Percentiles rank a stretch among this genome's conserved stretches.
These are phyloP conservation scores for Xylariaceae sp. DNA, from an alignment of 2,329 filamentous ascomycete species.

Conservation along the genomic window DNA sequence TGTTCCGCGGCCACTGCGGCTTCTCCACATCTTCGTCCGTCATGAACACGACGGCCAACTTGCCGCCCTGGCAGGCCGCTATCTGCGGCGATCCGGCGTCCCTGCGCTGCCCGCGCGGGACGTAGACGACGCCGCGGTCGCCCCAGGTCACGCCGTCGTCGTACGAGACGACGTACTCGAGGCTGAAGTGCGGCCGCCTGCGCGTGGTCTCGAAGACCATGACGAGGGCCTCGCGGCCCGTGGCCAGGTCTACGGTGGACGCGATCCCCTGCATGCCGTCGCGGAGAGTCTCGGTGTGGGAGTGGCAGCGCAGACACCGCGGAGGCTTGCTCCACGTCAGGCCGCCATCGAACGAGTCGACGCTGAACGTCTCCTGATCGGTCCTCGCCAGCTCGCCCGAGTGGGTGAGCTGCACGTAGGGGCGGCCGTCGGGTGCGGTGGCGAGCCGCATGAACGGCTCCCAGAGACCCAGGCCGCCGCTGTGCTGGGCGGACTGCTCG, in stretches of 20 bases:
- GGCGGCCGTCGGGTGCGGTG: slow-evolving; percentile 22
- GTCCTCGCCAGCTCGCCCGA: slow-evolving; percentile 40
- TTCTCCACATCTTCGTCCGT: slow-evolving; percentile 37
- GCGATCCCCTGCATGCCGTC: slow-evolving; percentile 43
- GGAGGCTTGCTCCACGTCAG: slow-evolving; percentile 37
- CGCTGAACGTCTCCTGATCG: slow-evolving; percentile 46
- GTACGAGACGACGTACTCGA: slow-evolving; percentile 41
- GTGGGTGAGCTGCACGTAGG: slow-evolving; percentile 39
- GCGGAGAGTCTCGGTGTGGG: slow-evolving; percentile 31
- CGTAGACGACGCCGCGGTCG: slow-evolving; percentile 36
- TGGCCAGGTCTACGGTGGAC: slow-evolving; percentile 20
- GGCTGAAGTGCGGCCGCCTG: slow-evolving; percentile 33
- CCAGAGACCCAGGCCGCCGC: slow-evolving; percentile 41
- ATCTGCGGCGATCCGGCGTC: slow-evolving; percentile 44
- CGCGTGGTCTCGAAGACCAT: slow-evolving; percentile 44
- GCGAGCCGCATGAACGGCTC: slow-evolving; percentile 43
- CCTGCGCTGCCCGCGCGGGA: slow-evolving; percentile 30
- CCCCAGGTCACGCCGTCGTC: slow-evolving; percentile 39
- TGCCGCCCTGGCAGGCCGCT: slow-evolving; percentile 34
- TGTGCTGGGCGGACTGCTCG: slow-evolving; percentile 37
- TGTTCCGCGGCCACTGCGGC: slow-evolving; percentile 35
- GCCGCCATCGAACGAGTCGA: slow-evolving; percentile 38
- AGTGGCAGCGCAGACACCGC: slow-evolving; percentile 35
- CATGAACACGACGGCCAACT: slow-evolving; percentile 41
- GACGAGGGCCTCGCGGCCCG: slow-evolving; percentile 32